Conservation (phyloP, 306 rosid species). For the Cyclanthera cordifolia region DNA sequence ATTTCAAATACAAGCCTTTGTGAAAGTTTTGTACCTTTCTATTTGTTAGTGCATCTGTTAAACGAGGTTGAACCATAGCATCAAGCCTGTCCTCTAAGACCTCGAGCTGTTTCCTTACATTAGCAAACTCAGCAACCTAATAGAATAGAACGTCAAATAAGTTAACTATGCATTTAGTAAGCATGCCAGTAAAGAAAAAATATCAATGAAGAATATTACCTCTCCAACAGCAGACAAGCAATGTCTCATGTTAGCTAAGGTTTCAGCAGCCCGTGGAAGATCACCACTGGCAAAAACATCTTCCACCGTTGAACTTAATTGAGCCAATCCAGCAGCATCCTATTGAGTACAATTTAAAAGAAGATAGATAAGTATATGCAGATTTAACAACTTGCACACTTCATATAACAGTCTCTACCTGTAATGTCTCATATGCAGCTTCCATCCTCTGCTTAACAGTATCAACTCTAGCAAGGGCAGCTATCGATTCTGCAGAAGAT, state of each 20-base stretch:
- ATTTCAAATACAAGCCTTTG: not conserved
- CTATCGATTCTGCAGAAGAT: slow-evolving; percentile 85
- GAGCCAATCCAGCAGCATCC: slow-evolving; percentile 99
- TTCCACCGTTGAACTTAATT: slow-evolving; percentile 87
- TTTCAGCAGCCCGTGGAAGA: slow-evolving; percentile 94
- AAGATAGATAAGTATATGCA: slow-evolving; percentile 8
- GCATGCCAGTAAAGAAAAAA: slow-evolving; percentile 1
- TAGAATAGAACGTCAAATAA: not conserved
- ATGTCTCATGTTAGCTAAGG: slow-evolving; percentile 93
- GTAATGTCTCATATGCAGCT: slow-evolving; percentile 83
- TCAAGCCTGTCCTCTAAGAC: slow-evolving; percentile 97
- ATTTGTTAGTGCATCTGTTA: slow-evolving; percentile 73
- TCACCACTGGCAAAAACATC: slow-evolving; percentile 97
- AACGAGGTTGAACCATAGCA: slow-evolving; percentile 89
- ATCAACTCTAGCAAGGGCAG: slow-evolving; percentile 89
- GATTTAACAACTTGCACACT: slow-evolving; percentile 5
- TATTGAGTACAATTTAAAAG: slow-evolving; percentile 18
- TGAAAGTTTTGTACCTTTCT: slow-evolving; percentile 48
- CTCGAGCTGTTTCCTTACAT: slow-evolving; percentile 91
- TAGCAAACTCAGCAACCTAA: slow-evolving; percentile 98
- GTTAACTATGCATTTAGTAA: not conserved
- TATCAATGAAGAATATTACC: slow-evolving; percentile 30
- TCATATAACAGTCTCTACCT: slow-evolving; percentile 37
- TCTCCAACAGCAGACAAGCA: slow-evolving; percentile 99
- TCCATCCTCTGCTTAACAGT: slow-evolving; percentile 98